Evolutionary conservation across 371 early-diverging fungal species (phyloP), one percentile per base, ranked within the genome.

Genomic region (Capillidium heterosporum): DNA sequence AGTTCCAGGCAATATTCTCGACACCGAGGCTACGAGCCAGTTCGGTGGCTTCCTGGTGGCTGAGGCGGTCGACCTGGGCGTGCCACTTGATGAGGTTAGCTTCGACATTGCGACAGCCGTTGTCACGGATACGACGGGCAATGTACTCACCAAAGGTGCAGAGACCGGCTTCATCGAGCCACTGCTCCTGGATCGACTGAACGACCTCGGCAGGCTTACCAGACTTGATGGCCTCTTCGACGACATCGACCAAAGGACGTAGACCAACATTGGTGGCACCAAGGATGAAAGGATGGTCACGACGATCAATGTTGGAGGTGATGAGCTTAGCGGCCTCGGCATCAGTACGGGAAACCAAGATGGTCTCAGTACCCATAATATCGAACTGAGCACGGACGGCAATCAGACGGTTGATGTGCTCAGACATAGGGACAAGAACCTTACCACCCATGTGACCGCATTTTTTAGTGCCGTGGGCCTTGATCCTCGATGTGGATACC

Each of bases 361-460:
- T 58, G 65, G 85, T 95, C 65, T 95, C 95, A 52, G 88, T 88
- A 40, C 91, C 94, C 95, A 97, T 94, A 65, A 97, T 91, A 70
- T 97, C 97, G 64, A 85, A 91, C 76, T 96, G 95, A 55, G 91
- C 84, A 66, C 98, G 89, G 66, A 87, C 81, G 60, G 95, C 95
- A 27, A 94, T 84, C 53, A 97, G 73, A 53, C 98, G 87, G 77
- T 89, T 92, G 73, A 95, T 94, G 74, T 97, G 98, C 67, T 97
- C 95, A 21, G 83, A 78, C 49, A 91, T 88, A 31, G 98, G 94
- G 10, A 97, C 98, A 27, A 97, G 72, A 24, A 97, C 98, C 71
- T 97, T 97, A 61, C 97, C 97, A 49, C 94, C 95, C 94, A 97
- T 92, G 73, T 97, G 98, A 21, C 98, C 95, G 70, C 98, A 97